phyloP scores from a whole-genome alignment of 225 moss, liverwort and hornwort species.

The Physcomitrellopsis africana region DNA sequence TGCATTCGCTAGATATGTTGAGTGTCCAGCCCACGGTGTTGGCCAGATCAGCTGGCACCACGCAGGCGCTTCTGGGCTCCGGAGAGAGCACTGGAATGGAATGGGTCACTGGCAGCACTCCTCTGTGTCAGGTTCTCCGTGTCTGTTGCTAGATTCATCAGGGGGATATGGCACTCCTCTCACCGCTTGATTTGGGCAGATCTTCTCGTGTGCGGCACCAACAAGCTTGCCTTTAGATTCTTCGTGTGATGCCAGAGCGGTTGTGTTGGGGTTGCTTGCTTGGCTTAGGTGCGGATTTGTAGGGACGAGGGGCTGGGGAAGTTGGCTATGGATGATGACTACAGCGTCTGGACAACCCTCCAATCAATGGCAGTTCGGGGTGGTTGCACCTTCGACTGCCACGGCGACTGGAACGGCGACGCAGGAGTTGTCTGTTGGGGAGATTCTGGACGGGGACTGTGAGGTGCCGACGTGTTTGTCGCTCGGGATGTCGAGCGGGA shows the following conservation, averaged over 20 bases:
- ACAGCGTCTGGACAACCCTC: slow-evolving; percentile 26
- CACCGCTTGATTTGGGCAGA: too few relatives aligned
- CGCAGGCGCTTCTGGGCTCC: neutral
- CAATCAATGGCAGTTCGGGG: slow-evolving; percentile 42
- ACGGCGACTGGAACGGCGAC: neutral
- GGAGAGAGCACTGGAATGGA: neutral
- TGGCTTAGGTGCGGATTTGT: neutral
- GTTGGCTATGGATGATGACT: slow-evolving; percentile 56
- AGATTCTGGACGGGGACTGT: slow-evolving; percentile 28
- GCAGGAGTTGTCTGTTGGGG: slow-evolving; percentile 33
- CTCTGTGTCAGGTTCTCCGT: neutral
- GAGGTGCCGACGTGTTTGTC: slow-evolving; percentile 45
- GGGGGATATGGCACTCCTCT: too few relatives aligned
- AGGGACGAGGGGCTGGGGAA: neutral
- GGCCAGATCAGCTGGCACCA: neutral
- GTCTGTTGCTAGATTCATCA: neutral
- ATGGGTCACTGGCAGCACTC: neutral
- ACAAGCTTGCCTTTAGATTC: too few relatives aligned
- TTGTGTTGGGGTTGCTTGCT: neutral
- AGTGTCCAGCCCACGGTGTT: neutral
- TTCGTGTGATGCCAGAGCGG: neutral
- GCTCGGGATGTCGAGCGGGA: slow-evolving; percentile 31
- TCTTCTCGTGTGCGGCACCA: too few relatives aligned
- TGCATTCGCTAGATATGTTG: neutral
- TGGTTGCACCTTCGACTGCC: slow-evolving; percentile 1